These are phyloP conservation scores for Bruguiera hainesii DNA, from an alignment of 441 rosid genomes.

Conservation along the genomic window DNA sequence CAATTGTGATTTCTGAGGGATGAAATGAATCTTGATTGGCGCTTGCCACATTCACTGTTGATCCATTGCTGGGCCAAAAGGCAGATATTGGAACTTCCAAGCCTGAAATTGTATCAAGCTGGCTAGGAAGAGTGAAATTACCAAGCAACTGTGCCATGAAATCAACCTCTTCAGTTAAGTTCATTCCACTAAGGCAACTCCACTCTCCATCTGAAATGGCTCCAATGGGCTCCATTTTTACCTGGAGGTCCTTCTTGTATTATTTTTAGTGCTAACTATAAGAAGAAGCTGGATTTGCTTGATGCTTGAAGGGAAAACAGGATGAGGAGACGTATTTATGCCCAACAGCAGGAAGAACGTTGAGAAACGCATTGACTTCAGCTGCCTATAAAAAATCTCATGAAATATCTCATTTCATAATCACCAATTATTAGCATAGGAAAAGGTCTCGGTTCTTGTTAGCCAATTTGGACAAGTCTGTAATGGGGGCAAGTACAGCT, in stretches of 20 bases:
- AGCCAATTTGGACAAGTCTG: constrained; percentile 15
- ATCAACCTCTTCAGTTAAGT: constrained; percentile 58
- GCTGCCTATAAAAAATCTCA: constrained; percentile 19
- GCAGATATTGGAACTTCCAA: constrained; percentile 20
- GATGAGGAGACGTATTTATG: constrained; percentile 27
- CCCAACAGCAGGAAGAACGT: constrained; percentile 26
- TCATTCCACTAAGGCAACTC: constrained; percentile 52
- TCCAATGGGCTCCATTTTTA: constrained; percentile 52
- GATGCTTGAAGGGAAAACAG: constrained; percentile 25
- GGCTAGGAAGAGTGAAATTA: constrained; percentile 21
- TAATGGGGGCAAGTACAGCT: constrained; percentile 41
- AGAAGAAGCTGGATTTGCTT: constrained; percentile 10
- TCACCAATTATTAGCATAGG: constrained; percentile 23
- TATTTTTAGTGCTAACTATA: constrained; percentile 1
- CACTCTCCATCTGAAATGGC: constrained; percentile 49
- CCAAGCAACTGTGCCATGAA: constrained; percentile 68
- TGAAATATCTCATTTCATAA: constrained; percentile 24
- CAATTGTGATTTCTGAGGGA: constrained; percentile 7
- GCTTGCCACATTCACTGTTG: constrained; percentile 30
- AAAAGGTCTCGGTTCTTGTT: constrained; percentile 16
- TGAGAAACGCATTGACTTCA: constrained; percentile 25
- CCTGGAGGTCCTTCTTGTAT: not conserved
- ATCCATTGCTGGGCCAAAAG: constrained; percentile 37
- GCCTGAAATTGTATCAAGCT: constrained; percentile 21
- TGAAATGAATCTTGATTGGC: constrained; percentile 18